phyloP scores from a whole-genome alignment of 2,329 filamentous ascomycete species.

The Apiospora saccharicola region DNA sequence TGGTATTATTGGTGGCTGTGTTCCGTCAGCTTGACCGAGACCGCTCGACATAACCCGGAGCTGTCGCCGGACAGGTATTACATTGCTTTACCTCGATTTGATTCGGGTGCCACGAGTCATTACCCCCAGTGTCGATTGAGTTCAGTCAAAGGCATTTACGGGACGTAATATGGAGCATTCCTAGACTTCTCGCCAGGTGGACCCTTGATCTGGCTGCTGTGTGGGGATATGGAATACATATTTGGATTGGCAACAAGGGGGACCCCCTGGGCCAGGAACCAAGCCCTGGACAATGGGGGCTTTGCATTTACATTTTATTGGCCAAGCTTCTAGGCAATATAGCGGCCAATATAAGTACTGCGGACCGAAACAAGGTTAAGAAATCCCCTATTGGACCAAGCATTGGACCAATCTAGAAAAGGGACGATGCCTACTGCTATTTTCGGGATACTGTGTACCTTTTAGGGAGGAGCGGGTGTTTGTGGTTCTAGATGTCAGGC shows the following conservation, averaged over 20 bases:
- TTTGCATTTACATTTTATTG: background rate
- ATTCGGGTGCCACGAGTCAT: background rate
- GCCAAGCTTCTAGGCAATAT: slow-evolving; percentile 1
- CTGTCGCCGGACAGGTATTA: no score
- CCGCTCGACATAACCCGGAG: background rate
- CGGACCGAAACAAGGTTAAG: background rate
- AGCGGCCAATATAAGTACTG: no score
- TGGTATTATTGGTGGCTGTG: background rate
- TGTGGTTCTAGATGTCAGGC: background rate
- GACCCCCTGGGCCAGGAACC: background rate
- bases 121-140: background rate
- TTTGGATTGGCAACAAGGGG: background rate
- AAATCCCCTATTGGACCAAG: background rate
- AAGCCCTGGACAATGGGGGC: background rate
- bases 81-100: background rate
- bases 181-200: background rate
- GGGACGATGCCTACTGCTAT: background rate
- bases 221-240: background rate
- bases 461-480: background rate
- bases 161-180: no score
- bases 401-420: background rate
- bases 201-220: background rate
- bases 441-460: background rate
- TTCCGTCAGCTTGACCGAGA: background rate
- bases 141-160: background rate